A percentile compares a stretch with the other conserved stretches of the same genome.
Evolutionary conservation across 805 yeast species (phyloP).

Genomic region (Kodamaea laetipori): DNA sequence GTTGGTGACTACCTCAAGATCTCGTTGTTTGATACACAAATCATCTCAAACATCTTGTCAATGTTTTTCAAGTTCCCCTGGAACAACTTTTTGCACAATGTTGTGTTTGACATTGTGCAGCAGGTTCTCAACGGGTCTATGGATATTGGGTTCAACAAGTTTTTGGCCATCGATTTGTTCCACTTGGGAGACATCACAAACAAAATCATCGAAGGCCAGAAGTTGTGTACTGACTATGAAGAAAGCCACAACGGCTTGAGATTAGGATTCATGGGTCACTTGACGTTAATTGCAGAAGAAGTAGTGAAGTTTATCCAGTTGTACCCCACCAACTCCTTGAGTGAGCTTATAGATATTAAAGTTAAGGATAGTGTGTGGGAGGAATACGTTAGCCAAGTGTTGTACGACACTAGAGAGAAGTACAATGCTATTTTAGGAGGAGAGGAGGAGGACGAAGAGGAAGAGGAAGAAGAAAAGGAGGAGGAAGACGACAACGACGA

Average conservation of each 20-base stretch:
- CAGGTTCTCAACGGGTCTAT: conserved; percentile 50
- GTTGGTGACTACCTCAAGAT: conserved; percentile 47
- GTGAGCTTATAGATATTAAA: conserved; percentile 39
- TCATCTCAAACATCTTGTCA: conserved; percentile 40
- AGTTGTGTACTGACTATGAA: conserved; percentile 30
- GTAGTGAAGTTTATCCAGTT: conserved; percentile 34
- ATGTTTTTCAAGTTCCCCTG: conserved; percentile 51
- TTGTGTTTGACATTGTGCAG: conserved; percentile 49
- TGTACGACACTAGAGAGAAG: conserved; percentile 88
- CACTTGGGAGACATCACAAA: conserved; percentile 46
- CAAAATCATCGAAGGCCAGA: conserved; percentile 49
- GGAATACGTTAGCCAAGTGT: conserved; percentile 75
- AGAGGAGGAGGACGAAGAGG: conserved; percentile 51
- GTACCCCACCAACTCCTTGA: conserved; percentile 38
- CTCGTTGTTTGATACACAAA: conserved; percentile 45
- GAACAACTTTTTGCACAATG: conserved; percentile 50
- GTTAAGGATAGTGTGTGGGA: conserved; percentile 63
- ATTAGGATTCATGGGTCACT: conserved; percentile 35
- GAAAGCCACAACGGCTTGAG: conserved; percentile 28
- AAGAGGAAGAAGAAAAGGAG: conserved; percentile 31
- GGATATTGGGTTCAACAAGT: conserved; percentile 52
- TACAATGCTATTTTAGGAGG: conserved; percentile 94
- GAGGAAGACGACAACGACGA: conserved; percentile 31
- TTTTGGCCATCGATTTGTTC: conserved; percentile 59
- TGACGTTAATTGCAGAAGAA: conserved; percentile 34